Evolutionary conservation across 805 yeast genomes (phyloP), one percentile per base, ranked within the genome.

Genomic region (Suhomyces canberraensis): DNA sequence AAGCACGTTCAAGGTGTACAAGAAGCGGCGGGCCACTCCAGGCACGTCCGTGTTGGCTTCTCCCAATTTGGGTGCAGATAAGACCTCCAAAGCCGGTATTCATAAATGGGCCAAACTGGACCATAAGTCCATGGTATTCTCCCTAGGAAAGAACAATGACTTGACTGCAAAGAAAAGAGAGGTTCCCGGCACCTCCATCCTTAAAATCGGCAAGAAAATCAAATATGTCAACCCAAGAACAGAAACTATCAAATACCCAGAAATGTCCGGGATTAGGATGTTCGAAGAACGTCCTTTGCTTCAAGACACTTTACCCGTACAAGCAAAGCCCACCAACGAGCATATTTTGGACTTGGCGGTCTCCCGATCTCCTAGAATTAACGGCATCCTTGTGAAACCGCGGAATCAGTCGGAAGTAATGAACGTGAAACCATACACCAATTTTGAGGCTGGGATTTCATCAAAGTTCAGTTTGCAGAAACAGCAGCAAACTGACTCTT

Each of bases 181-280:
- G 18, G 40, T 44, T 5, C 45, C 48, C 15, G 48, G 48, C n/a
- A 41, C 45, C 3, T 44, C 45, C 16, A 44, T 32, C 13, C 33
- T 44, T 13, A 42, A 38, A 32, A 36, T 41, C 15, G 26, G 13
- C 30, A 35, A 19, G 27, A 35, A 30, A 29, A 37, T 27, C 11
- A 31, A 28, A 22, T 30, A 29, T 26, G 31, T 35, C 16, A 29
- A 35, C 25, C 32, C 38, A n/a, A 11, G 14, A 13, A 35, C 38
- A 14, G 33, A 29, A 17, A 8, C 18, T 14, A 35, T 35, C 25
- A 35, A 35, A 28, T 35, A 30, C 22, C 34, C 32, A 8, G 29
- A 39, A 25, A 25, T 26, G 18, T 29, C 34, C 16, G 38, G 38
- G n/a, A 35, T 14, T 11, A 24, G 38, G 20, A 17, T 35, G 16